Evolutionary conservation across 306 rosid genomes (phyloP).

Genomic region (Begonia masoniana): DNA sequence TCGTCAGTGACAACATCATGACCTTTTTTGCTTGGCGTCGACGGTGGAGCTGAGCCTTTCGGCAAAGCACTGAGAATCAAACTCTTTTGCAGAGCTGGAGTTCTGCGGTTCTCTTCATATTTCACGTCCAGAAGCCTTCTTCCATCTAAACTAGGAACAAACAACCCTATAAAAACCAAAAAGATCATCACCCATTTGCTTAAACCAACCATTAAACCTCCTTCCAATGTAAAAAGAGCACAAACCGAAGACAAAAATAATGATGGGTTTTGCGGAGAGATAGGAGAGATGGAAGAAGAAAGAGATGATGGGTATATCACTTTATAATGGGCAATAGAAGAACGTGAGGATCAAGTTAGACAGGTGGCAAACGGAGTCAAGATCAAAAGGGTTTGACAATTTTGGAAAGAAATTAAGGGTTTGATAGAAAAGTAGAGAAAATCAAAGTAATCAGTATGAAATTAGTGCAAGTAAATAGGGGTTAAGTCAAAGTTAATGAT

Average conservation of each 20-base stretch:
- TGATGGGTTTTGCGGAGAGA: not conserved
- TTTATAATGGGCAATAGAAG: not conserved
- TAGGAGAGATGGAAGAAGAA: not conserved
- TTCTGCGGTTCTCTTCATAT: not conserved
- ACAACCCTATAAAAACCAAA: conserved; percentile 18
- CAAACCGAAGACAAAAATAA: not conserved
- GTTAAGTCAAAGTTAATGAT: conserved; percentile 1
- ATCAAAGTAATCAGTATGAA: conserved; percentile 6
- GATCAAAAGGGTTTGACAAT: not conserved
- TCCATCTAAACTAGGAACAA: conserved; percentile 23
- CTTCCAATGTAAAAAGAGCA: too few species aligned
- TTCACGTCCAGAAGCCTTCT: conserved; percentile 31
- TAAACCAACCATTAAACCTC: conserved; percentile 35
- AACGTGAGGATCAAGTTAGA: conserved; percentile 8
- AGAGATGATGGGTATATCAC: conserved; percentile 3
- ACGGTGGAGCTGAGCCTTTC: conserved; percentile 57
- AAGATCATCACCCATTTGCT: conserved; percentile 20
- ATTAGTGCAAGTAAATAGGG: not conserved
- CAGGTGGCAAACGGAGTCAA: conserved; percentile 15
- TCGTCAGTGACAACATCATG: conserved; percentile 37
- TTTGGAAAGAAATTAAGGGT: not conserved
- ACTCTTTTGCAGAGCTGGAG: conserved; percentile 12
- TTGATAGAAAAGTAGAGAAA: not conserved
- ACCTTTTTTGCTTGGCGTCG: conserved; percentile 67
- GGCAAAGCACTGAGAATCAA: conserved; percentile 52